These are phyloP conservation scores for Malus hybrid DNA, from an alignment of 331 rosid species.

Conservation along the genomic window DNA sequence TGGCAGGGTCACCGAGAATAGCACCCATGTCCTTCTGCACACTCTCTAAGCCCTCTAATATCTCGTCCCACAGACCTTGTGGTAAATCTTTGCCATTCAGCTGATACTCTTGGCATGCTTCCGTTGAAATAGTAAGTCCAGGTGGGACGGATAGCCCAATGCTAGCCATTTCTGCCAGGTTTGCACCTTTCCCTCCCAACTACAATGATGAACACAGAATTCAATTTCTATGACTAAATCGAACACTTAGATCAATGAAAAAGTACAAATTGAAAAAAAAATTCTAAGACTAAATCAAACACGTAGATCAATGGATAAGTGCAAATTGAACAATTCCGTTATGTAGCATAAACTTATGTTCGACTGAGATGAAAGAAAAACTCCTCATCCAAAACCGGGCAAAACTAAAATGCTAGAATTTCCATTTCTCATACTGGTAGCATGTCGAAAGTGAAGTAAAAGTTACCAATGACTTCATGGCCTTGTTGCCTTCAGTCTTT, in stretches of 20 bases:
- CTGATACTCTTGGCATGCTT: slow-evolving; percentile 94
- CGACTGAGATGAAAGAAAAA: background rate
- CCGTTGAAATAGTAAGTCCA: slow-evolving; percentile 95
- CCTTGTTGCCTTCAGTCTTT: slow-evolving; percentile 80
- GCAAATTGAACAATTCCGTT: background rate
- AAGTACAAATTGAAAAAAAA: too few species aligned
- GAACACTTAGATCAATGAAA: too few species aligned
- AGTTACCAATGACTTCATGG: slow-evolving; percentile 83
- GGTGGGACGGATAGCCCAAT: slow-evolving; percentile 90
- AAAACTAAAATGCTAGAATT: background rate
- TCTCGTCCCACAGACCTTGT: slow-evolving; percentile 72
- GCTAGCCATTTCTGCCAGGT: slow-evolving; percentile 96
- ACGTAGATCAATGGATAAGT: background rate
- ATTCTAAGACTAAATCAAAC: background rate
- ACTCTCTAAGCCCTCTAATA: slow-evolving; percentile 50
- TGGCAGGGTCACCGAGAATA: slow-evolving; percentile 72
- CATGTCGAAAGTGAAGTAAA: too few species aligned
- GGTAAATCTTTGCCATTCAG: slow-evolving; percentile 52
- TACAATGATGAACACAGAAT: slow-evolving; percentile 15
- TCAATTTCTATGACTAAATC: background rate
- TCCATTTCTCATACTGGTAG: background rate
- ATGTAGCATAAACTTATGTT: background rate
- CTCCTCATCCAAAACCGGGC: background rate
- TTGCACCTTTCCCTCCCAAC: slow-evolving; percentile 99
- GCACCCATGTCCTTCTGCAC: slow-evolving; percentile 74